Evolutionary conservation across 345 rosid genomes (phyloP), one percentile per base, ranked within the genome.

Genomic region (Citrus cavaleriei): DNA sequence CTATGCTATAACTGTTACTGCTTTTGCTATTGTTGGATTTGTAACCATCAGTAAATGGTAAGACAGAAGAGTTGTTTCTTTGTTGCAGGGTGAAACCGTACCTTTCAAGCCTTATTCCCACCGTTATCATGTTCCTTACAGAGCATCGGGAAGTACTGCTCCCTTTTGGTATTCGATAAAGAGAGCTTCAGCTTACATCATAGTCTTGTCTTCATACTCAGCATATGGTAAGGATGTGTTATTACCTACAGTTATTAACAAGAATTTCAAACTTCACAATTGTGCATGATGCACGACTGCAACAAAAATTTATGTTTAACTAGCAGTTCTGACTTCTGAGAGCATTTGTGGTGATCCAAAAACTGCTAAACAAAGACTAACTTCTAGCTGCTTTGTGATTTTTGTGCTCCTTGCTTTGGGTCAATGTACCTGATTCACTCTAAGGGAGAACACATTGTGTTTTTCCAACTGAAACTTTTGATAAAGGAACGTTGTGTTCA

Each of bases 151-250:
- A 14, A 95, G 98, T 65, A 89, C 92, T 7, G 74, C 91, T 30
- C 96, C 98, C 30, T 86, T 91, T 51, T 95, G 99, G 99, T 95
- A 93, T 87, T 93, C 99, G 1, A 93, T 95, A 77, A 95, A 95
- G 92, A 91, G 98, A 84, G 99, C 93, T 77, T 82, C 99, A 0
- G 97, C 98, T 0, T 79, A 95, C 78, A 88, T 95, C 58, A 91
- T 95, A 37, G 94, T 95, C 73, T 66, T 93, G 78, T 81, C 98
- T 77, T 93, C 98, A 34, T 95, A 95, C 81, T 95, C 99, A 19
- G 95, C 95, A 63, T 92, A 93, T 54, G 98, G 98, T 89, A 90
- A 77, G 75, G 72, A 80, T 60, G 25, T 42, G 35, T 73, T 24
- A 32, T 73, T 24, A 18, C n/a, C 2, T 3, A 7, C n/a, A 5